These are phyloP conservation scores for Didymella lethalis DNA, from an alignment of 2,329 filamentous ascomycete genomes.

Conservation along the genomic window DNA sequence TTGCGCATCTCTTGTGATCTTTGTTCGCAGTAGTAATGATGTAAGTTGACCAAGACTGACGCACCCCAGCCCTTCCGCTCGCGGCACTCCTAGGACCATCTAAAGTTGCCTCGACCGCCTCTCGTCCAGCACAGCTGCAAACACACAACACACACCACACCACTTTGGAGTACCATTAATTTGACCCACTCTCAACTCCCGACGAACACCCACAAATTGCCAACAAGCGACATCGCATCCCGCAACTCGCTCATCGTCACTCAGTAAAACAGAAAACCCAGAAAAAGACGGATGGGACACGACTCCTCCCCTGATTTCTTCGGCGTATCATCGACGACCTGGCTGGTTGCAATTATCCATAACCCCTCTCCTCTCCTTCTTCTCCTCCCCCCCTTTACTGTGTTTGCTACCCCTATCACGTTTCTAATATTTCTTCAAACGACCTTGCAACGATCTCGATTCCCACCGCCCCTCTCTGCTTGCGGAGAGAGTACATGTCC, in stretches of 20 bases:
- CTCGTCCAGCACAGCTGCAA: slow-evolving; percentile 27
- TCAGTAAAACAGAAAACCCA: slow-evolving; percentile 38
- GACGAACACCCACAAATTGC: slow-evolving; percentile 29
- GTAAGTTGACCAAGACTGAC: slow-evolving; percentile 29
- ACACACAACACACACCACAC: slow-evolving; percentile 25
- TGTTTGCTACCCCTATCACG: slow-evolving; percentile 42
- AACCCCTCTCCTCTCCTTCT: slow-evolving; percentile 24
- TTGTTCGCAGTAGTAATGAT: background rate
- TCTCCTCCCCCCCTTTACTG: slow-evolving; percentile 25
- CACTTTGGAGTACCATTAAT: slow-evolving; percentile 26
- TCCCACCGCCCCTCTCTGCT: slow-evolving; percentile 31
- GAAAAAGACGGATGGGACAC: slow-evolving; percentile 45
- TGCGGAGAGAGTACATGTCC: slow-evolving; percentile 46
- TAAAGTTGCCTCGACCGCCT: slow-evolving; percentile 28
- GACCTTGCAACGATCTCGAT: slow-evolving; percentile 24
- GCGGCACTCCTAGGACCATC: slow-evolving; percentile 41
- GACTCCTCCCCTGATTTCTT: slow-evolving; percentile 39
- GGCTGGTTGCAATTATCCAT: slow-evolving; percentile 35
- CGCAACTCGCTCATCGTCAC: slow-evolving; percentile 35
- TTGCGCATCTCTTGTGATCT: slow-evolving; percentile 28
- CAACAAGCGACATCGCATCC: slow-evolving; percentile 26
- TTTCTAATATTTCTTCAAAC: slow-evolving; percentile 23
- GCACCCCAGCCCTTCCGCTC: slow-evolving; percentile 26
- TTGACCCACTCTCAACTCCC: slow-evolving; percentile 27
- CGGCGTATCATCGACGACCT: slow-evolving; percentile 35